These are phyloP conservation scores for Xanthoparmelia taractica DNA, from an alignment of 495 filamentous ascomycete genomes.

Conservation along the genomic window DNA sequence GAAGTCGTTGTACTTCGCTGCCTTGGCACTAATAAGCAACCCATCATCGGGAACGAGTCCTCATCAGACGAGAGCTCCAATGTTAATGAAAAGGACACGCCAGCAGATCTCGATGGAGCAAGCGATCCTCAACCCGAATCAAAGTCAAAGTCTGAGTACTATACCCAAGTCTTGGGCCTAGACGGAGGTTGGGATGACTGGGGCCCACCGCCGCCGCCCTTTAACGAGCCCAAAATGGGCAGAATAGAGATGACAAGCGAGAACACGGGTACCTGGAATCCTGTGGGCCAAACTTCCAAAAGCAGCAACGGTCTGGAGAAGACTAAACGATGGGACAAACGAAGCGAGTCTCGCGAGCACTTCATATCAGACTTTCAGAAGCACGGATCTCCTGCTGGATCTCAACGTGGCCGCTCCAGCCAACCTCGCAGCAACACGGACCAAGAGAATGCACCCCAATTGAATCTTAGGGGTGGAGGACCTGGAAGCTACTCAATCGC, in stretches of 20 bases:
- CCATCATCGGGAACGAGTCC: not conserved
- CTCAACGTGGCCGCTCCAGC: not conserved
- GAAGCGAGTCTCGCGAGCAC: conserved; percentile 3
- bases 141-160: not conserved
- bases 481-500: conserved; percentile 7
- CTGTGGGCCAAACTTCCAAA: not conserved
- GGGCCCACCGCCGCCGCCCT: not conserved
- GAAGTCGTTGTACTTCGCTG: conserved; percentile 43
- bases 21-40: not conserved
- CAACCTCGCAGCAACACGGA: not conserved
- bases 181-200: conserved; percentile 12
- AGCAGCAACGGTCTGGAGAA: not conserved
- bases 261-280: conserved; percentile 10
- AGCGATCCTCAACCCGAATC: not conserved
- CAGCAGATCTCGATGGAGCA: conserved; percentile 8
- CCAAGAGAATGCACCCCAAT: not conserved
- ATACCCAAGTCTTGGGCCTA: conserved; percentile 1
- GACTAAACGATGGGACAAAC: not conserved
- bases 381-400: not conserved
- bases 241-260: conserved; percentile 5
- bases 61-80: conserved; percentile 4
- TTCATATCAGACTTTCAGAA: not conserved
- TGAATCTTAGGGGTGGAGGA: conserved; percentile 10
- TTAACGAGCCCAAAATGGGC: not conserved
- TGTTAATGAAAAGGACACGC: not conserved